These are phyloP conservation scores for Macaranga tanarius DNA, from an alignment of 441 rosid species.

Conservation along the genomic window DNA sequence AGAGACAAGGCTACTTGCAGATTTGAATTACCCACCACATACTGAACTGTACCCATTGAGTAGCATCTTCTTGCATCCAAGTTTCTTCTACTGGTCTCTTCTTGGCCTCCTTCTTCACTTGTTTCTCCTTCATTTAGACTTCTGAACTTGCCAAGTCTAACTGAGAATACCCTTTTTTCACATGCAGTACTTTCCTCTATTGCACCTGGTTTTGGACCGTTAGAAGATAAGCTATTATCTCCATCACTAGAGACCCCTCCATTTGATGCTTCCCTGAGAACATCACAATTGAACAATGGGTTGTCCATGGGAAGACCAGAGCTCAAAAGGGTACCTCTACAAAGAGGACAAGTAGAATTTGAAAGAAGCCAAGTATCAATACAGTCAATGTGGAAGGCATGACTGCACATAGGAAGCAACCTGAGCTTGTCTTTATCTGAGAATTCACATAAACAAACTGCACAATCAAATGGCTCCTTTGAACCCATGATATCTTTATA, in stretches of 20 bases:
- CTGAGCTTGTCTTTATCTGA: conserved; percentile 53
- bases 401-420: conserved; percentile 64
- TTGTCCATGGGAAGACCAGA: conserved; percentile 29
- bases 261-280: conserved; percentile 28
- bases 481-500: conserved; percentile 50
- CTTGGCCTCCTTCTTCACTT: conserved; percentile 23
- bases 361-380: conserved; percentile 84
- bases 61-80: conserved; percentile 66
- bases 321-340: conserved; percentile 50
- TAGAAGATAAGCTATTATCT: conserved; percentile 13
- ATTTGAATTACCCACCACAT: conserved; percentile 48
- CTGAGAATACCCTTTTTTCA: conserved; percentile 46
- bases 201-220: conserved; percentile 21
- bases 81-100: conserved; percentile 39
- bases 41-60: conserved; percentile 71
- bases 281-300: conserved; percentile 27
- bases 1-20: conserved; percentile 43
- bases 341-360: conserved; percentile 78
- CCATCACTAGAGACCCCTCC: conserved; percentile 29
- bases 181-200: conserved; percentile 23
- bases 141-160: conserved; percentile 61
- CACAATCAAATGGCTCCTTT: conserved; percentile 68
- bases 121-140: conserved; percentile 36
- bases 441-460: conserved; percentile 71
- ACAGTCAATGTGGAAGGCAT: conserved; percentile 70